Evolutionary conservation across 1,284 basidiomycete species (phyloP), one percentile per base, ranked within the genome.

Genomic region (Fomitopsis pinicola): DNA sequence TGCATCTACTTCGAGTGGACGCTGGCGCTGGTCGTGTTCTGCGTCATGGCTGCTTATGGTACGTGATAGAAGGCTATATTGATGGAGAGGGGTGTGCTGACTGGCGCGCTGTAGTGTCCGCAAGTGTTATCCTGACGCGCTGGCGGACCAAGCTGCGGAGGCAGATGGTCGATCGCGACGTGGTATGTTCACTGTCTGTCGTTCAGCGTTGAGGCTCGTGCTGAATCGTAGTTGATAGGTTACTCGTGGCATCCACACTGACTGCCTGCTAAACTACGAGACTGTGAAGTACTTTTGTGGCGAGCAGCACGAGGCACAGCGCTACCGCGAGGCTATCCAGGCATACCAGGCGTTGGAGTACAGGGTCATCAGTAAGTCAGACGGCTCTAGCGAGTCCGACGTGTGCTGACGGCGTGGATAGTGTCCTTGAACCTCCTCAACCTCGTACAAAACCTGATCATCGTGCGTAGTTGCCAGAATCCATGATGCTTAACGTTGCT

Each of bases 251-350:
- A 92, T 92, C 58, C 88, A 94, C 69, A 91, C 91, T 4, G 91
- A 93, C 70, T 87, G 85, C 67, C 76, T 92, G 50, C 81, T 94
- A 68, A 90, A 94, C 74, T 89, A 93, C 69, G 92, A 93, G 75
- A 88, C 90, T 12, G 89, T 94, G 65, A 92, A 92, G 72, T 92
- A 92, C 75, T 94, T 94, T 72, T 85, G 85, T 36, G 91, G 92
- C 33, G 93, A 96, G 73, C 80, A 84, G 38, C 89, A 92, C 69
- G 94, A 95, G 72, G 85, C 83, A 19, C 80, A 82, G 55, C 83
- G 93, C 35, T 94, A 95, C 71, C 74, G 80, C 12, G 80, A 86
- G 22, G 90, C 93, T 2, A 82, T 95, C 65, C 76, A 79, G n/a
- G 81, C 88, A 63, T 95, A 94, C 69, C 92, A 95, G 70, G 72